Evolutionary conservation across 1,139 yeast genomes (phyloP).

Genomic region (Cylindricascospora bacillispora): DNA sequence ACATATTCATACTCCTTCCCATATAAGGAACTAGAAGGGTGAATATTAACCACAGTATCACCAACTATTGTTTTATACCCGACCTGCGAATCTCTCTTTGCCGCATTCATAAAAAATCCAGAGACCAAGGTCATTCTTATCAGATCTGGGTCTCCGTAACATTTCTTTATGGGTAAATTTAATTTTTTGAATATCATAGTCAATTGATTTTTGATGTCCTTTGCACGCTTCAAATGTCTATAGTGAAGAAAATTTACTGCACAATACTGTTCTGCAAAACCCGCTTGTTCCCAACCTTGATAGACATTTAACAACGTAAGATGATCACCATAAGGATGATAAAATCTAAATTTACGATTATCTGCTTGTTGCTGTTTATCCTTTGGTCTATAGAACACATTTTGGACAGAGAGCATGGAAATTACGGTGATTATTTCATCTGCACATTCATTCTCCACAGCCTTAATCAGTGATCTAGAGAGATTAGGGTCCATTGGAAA

Average conservation of each 20-base stretch:
- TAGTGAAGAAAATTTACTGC: slow-evolving; percentile 70
- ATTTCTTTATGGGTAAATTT: slow-evolving; percentile 38
- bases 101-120: slow-evolving; percentile 79
- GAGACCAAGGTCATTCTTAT: slow-evolving; percentile 68
- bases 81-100: slow-evolving; percentile 64
- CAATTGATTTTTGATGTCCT: slow-evolving; percentile 68
- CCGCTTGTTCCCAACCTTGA: slow-evolving; percentile 58
- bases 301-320: slow-evolving; percentile 73
- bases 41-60: slow-evolving; percentile 67
- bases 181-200: slow-evolving; percentile 47
- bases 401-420: slow-evolving; percentile 85
- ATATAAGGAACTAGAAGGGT: slow-evolving; percentile 77
- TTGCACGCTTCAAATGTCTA: slow-evolving; percentile 61
- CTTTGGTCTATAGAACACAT: slow-evolving; percentile 73
- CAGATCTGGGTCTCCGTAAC: slow-evolving; percentile 50
- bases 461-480: slow-evolving; percentile 66
- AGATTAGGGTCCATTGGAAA: slow-evolving; percentile 94
- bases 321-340: slow-evolving; percentile 78
- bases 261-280: slow-evolving; percentile 65
- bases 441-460: slow-evolving; percentile 64
- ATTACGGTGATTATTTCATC: slow-evolving; percentile 77
- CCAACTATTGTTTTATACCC: slow-evolving; percentile 72
- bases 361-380: slow-evolving; percentile 73
- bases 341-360: slow-evolving; percentile 58
- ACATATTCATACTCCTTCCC: slow-evolving; percentile 69